These are phyloP conservation scores for Plantago lanceolata DNA, from an alignment of 305 asterid species.

Conservation along the genomic window DNA sequence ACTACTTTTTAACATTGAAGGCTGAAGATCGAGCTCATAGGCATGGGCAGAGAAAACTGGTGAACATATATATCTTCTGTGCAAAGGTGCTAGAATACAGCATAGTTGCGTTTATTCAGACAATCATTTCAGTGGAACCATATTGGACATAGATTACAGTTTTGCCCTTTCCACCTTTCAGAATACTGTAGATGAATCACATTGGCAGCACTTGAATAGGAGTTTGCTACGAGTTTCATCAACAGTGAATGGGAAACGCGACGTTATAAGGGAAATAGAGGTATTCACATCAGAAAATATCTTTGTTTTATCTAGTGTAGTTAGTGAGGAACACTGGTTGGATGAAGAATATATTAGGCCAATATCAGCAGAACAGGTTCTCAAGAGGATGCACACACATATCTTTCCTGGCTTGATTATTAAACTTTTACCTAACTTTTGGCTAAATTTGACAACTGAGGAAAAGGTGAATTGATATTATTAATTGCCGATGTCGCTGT, in stretches of 20 bases:
- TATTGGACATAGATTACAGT: conserved; percentile 15
- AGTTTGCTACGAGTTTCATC: conserved; percentile 79
- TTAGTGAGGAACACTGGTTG: no score
- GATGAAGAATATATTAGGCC: no score
- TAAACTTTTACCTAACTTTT: no score
- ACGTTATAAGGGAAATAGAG: conserved; percentile 58
- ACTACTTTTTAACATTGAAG: conserved; percentile 37
- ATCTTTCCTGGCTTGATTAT: no score
- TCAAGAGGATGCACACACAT: no score
- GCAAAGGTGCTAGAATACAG: conserved; percentile 58
- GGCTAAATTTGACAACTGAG: no score
- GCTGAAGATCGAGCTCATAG: conserved; percentile 98
- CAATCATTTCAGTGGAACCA: conserved; percentile 1
- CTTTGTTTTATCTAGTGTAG: conserved; percentile 2
- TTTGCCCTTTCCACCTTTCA: conserved; percentile 30
- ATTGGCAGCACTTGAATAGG: conserved; percentile 74
- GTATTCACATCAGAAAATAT: conserved; percentile 33
- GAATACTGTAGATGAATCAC: conserved; percentile 82
- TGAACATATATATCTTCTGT: conserved; percentile 81
- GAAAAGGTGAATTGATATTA: no score
- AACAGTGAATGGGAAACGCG: conserved; percentile 75
- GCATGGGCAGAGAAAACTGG: conserved; percentile 78
- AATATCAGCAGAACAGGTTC: no score
- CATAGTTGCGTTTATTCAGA: conserved; percentile 15
- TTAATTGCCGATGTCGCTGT: no score